Evolutionary conservation across 768 basidiomycete species (phyloP).

Genomic region (Suillus brevipes): DNA sequence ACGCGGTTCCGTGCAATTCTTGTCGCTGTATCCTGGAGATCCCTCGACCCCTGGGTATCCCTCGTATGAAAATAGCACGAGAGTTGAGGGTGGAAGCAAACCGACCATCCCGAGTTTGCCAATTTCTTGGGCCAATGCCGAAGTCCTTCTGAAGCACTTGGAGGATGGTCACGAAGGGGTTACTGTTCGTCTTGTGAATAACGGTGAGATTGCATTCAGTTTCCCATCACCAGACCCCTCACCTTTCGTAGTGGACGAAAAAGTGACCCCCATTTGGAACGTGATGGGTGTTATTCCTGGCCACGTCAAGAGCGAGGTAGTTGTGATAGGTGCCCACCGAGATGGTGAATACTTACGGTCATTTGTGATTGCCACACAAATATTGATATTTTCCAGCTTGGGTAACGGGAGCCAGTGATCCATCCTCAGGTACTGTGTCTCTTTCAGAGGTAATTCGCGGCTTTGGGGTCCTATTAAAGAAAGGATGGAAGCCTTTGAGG

Average conservation of each 20-base stretch:
- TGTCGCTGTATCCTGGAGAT: constrained; percentile 56
- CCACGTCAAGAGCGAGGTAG: constrained; percentile 61
- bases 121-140: constrained; percentile 65
- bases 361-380: background rate
- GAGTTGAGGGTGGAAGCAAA: constrained; percentile 47
- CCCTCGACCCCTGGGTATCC: constrained; percentile 53
- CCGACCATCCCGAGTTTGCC: constrained; percentile 64
- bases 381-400: constrained; percentile 14
- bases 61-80: constrained; percentile 64
- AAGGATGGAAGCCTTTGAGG: constrained; percentile 83
- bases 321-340: constrained; percentile 72
- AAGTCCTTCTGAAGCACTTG: constrained; percentile 52
- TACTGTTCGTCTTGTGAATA: constrained; percentile 57
- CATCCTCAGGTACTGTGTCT: constrained; percentile 77
- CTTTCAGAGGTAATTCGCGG: constrained; percentile 77
- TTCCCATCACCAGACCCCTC: background rate
- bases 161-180: constrained; percentile 43
- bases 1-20: constrained; percentile 65
- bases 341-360: constrained; percentile 46
- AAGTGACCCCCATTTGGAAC: constrained; percentile 73
- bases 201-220: constrained; percentile 37
- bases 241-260: constrained; percentile 41
- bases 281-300: constrained; percentile 66
- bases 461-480: constrained; percentile 62
- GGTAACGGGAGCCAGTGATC: constrained; percentile 72